phyloP scores from a whole-genome alignment of 2,329 filamentous ascomycete genomes.

The Volutella citrinella region DNA sequence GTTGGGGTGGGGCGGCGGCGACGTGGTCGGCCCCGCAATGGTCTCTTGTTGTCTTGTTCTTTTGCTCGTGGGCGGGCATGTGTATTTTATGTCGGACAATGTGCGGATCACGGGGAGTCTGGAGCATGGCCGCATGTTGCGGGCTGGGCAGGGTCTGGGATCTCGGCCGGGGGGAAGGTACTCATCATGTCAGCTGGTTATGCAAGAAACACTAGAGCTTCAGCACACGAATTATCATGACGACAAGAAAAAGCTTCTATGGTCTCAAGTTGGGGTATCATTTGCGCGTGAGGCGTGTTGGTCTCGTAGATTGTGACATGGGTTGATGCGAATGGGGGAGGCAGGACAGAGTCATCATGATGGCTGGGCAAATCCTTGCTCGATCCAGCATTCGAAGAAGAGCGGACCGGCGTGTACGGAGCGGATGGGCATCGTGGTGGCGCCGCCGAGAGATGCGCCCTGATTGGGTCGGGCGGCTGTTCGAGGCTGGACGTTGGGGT shows the following conservation, averaged over 20 bases:
- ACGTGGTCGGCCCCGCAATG: constrained; percentile 9
- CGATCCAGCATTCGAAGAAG: constrained; percentile 64
- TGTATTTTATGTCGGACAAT: constrained; percentile 18
- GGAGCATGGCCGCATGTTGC: constrained; percentile 17
- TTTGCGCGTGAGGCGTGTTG: background rate
- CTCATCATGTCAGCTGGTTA: constrained; percentile 11
- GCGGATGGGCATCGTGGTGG: constrained; percentile 48
- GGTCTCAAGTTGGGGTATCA: constrained; percentile 16
- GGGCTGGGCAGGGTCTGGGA: constrained; percentile 20
- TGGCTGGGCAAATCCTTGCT: no score
- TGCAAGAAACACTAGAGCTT: constrained; percentile 19
- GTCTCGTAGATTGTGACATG: background rate
- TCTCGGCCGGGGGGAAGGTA: constrained; percentile 8
- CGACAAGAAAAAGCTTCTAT: constrained; percentile 13
- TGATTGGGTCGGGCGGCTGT: constrained; percentile 26
- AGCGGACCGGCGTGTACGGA: constrained; percentile 56
- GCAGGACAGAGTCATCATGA: no score
- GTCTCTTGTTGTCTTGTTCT: constrained; percentile 16
- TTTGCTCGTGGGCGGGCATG: no score
- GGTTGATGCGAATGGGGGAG: background rate
- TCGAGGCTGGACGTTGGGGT: constrained; percentile 42
- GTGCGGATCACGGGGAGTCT: constrained; percentile 18
- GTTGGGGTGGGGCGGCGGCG: constrained; percentile 14
- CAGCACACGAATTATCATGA: constrained; percentile 22
- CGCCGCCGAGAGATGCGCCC: constrained; percentile 31